phyloP scores from a whole-genome alignment of 78 protist species.

The Dictyostelium capitatum region DNA sequence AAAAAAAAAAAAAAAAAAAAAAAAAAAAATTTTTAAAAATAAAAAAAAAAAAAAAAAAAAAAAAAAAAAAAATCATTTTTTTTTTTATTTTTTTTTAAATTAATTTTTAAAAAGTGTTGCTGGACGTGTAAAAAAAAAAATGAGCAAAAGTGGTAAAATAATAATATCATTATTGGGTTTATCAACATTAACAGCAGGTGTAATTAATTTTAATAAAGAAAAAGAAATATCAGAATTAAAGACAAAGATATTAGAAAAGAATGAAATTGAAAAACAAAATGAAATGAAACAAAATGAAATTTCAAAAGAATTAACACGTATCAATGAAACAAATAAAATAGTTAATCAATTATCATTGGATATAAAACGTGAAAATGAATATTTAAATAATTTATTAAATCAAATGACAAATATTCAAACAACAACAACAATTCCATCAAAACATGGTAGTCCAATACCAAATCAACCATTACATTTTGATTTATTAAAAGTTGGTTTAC shows the following conservation, averaged over 20 bases:
- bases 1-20: too few species aligned
- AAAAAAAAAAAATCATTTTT: too few species aligned
- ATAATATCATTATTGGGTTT: neutral
- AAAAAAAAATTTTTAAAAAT: too few species aligned
- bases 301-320: neutral
- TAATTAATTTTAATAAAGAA: neutral
- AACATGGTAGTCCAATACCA: slow-evolving; percentile 48
- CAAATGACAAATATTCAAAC: neutral
- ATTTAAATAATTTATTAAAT: neutral
- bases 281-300: neutral
- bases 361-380: neutral
- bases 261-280: neutral
- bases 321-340: neutral
- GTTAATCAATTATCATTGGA: neutral
- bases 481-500: slow-evolving; percentile 21
- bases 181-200: neutral
- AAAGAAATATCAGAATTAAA: neutral
- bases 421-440: neutral
- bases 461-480: neutral
- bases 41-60: too few species aligned
- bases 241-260: neutral
- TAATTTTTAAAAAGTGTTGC: too few species aligned
- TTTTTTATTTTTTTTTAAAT: neutral
- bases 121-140: too few species aligned
- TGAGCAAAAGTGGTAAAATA: neutral